Percentiles rank a stretch among this genome's conserved stretches.
These are phyloP conservation scores for Pythium folliculosum DNA, from an alignment of 352 stramenopile genomes.

Conservation along the genomic window DNA sequence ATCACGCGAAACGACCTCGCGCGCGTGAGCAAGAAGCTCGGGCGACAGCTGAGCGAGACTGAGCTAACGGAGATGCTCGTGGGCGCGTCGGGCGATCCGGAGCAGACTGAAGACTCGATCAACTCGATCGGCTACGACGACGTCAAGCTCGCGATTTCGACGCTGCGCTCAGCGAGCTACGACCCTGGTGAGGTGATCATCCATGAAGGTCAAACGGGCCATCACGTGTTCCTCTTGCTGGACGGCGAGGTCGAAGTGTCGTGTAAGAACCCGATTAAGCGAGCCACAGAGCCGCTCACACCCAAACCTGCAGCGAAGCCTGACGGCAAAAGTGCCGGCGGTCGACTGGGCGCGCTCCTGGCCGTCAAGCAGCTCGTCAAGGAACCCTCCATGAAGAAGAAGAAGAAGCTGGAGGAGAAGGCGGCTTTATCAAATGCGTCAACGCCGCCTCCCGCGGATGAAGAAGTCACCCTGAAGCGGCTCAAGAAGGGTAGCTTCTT, in stretches of 20 bases:
- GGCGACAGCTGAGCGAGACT: constrained; percentile 67
- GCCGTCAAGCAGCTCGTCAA: constrained; percentile 22
- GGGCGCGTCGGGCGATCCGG: constrained; percentile 67
- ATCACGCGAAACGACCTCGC: constrained; percentile 80
- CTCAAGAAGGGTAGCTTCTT: constrained; percentile 79
- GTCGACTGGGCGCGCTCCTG: constrained; percentile 34
- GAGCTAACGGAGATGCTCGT: constrained; percentile 87
- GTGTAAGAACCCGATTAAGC: constrained; percentile 74
- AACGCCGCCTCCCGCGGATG: neutral
- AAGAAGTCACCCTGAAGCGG: constrained; percentile 60
- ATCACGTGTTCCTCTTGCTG: constrained; percentile 78
- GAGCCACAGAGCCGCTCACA: constrained; percentile 26
- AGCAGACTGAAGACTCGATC: constrained; percentile 51
- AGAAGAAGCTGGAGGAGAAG: neutral
- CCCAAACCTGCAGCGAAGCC: constrained; percentile 19
- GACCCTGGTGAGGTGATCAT: constrained; percentile 72
- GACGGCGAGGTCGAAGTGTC: constrained; percentile 80
- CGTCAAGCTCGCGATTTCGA: constrained; percentile 84
- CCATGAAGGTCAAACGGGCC: constrained; percentile 66
- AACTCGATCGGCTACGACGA: constrained; percentile 75
- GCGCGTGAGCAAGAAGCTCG: constrained; percentile 71
- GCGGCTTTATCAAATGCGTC: neutral
- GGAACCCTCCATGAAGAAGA: constrained; percentile 11
- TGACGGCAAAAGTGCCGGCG: constrained; percentile 11
- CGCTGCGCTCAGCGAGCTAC: constrained; percentile 68